A percentile compares a stretch with the other conserved stretches of the same genome.
These are phyloP conservation scores for Plasmodium billcollinsi DNA, from an alignment of 169 alveolate species.

Conservation along the genomic window DNA sequence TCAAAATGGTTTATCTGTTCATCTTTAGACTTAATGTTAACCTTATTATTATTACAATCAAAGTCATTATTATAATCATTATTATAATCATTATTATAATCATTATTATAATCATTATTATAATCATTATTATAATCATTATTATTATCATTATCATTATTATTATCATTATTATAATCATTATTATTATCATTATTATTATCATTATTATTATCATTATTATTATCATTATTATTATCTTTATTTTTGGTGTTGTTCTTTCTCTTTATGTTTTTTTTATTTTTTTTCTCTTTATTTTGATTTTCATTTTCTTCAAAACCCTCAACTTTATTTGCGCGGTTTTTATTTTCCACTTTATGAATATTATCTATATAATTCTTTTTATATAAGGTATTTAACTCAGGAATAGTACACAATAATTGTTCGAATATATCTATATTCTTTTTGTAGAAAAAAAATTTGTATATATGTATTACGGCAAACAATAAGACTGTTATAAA, in stretches of 20 bases:
- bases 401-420: slow-evolving; percentile 42
- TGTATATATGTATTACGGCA: slow-evolving; percentile 22
- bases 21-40: no score
- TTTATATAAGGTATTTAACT: slow-evolving; percentile 22
- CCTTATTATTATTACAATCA: no score
- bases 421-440: slow-evolving; percentile 30
- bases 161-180: no score
- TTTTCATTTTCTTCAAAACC: background rate
- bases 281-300: background rate
- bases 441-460: slow-evolving; percentile 15
- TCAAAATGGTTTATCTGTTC: no score
- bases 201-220: no score
- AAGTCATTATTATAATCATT: no score
- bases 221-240: no score
- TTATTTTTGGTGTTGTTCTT: background rate
- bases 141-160: no score
- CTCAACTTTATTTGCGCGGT: background rate
- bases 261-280: background rate
- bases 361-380: background rate
- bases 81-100: no score
- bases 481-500: slow-evolving; percentile 53
- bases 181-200: no score
- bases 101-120: no score
- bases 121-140: no score
- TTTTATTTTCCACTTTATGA: slow-evolving; percentile 38